phyloP scores from a whole-genome alignment of 768 basidiomycete species.

The Pisolithus microcarpus region DNA sequence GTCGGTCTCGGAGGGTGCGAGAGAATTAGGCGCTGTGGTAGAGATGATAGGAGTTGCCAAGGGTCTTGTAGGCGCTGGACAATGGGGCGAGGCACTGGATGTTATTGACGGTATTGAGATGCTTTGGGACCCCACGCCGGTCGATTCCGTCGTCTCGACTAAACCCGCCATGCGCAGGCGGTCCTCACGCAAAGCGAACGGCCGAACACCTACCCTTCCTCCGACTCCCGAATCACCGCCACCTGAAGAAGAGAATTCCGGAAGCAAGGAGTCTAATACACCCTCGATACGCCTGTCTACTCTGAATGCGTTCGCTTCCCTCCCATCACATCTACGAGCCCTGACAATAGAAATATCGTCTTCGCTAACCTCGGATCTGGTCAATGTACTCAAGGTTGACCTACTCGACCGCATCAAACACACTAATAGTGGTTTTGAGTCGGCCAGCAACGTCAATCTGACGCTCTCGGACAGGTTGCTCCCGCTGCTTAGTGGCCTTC shows the following conservation, averaged over 20 bases:
- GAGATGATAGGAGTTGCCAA: slow-evolving; percentile 72
- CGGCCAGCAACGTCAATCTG: slow-evolving; percentile 27
- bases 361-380: slow-evolving; percentile 71
- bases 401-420: slow-evolving; percentile 45
- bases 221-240: slow-evolving; percentile 30
- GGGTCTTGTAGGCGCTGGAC: slow-evolving; percentile 71
- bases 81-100: slow-evolving; percentile 81
- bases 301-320: slow-evolving; percentile 62
- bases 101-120: slow-evolving; percentile 62
- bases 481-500: slow-evolving; percentile 72
- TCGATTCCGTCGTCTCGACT: slow-evolving; percentile 4
- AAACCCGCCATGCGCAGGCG: slow-evolving; percentile 1
- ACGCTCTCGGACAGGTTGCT: slow-evolving; percentile 56
- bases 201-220: slow-evolving; percentile 25
- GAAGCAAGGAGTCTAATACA: slow-evolving; percentile 23
- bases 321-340: slow-evolving; percentile 66
- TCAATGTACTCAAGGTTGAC: slow-evolving; percentile 62
- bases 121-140: slow-evolving; percentile 38
- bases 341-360: slow-evolving; percentile 70
- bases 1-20: slow-evolving; percentile 53
- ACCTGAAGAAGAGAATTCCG: slow-evolving; percentile 3
- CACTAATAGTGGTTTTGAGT: slow-evolving; percentile 11
- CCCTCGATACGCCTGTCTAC: slow-evolving; percentile 55
- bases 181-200: slow-evolving; percentile 11
- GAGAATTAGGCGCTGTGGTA: slow-evolving; percentile 59